Evolutionary conservation across 371 early-diverging fungal genomes (phyloP).

Genomic region (Vittaforma corneae): DNA sequence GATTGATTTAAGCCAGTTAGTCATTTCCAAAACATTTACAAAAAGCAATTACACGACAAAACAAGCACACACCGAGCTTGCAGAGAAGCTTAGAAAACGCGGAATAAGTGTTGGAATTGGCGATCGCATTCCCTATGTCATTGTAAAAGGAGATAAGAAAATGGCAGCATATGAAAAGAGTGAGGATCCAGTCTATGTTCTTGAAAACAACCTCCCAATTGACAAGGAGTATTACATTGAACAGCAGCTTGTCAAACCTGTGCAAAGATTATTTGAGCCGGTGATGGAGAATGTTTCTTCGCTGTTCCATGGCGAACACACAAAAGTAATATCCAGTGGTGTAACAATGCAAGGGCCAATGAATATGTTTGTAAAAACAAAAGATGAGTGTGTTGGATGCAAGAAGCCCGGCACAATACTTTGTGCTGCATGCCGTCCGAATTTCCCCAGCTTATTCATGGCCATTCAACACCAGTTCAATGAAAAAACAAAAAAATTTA

Average conservation of each 20-base stretch:
- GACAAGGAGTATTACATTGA: constrained; percentile 96
- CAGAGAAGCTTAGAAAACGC: constrained; percentile 84
- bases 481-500: constrained; percentile 67
- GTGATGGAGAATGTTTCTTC: constrained; percentile 79
- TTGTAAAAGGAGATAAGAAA: constrained; percentile 72
- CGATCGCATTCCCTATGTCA: constrained; percentile 97
- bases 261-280: constrained; percentile 91
- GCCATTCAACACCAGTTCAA: constrained; percentile 63
- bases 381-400: constrained; percentile 81
- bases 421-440: constrained; percentile 61
- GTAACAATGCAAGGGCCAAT: constrained; percentile 77
- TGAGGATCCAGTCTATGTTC: constrained; percentile 94
- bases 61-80: constrained; percentile 90
- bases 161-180: constrained; percentile 87
- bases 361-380: constrained; percentile 79
- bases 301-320: constrained; percentile 72
- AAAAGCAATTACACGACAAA: constrained; percentile 85
- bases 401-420: constrained; percentile 69
- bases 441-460: constrained; percentile 67
- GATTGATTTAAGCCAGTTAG: constrained; percentile 85
- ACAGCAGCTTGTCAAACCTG: constrained; percentile 88
- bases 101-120: constrained; percentile 68
- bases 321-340: constrained; percentile 68
- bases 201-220: constrained; percentile 93
- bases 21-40: constrained; percentile 88